A percentile compares a stretch with the other conserved stretches of the same genome.
Conservation (phyloP, 371 early-diverging fungal genomes). For the Syncephalastrum racemosum region DNA sequence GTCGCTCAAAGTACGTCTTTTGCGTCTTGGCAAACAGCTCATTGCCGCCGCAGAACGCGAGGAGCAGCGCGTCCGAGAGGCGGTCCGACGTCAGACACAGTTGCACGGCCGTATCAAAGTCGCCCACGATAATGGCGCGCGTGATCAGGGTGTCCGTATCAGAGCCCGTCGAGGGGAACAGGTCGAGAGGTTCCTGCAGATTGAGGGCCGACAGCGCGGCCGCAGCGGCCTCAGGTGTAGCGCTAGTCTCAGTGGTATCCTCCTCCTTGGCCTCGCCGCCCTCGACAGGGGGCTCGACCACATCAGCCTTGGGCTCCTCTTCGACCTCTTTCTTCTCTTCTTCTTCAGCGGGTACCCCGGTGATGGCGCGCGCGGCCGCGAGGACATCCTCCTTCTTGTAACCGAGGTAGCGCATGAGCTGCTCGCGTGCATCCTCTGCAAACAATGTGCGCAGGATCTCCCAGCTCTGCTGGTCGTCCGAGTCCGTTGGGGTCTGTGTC, state of each 20-base stretch:
- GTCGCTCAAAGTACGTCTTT: constrained; percentile 80
- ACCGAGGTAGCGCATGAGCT: constrained; percentile 83
- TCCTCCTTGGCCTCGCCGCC: background rate
- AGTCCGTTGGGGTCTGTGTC: constrained; percentile 40
- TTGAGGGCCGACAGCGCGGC: constrained; percentile 18
- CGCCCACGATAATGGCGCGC: constrained; percentile 81
- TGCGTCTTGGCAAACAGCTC: constrained; percentile 84
- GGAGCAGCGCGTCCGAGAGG: constrained; percentile 88
- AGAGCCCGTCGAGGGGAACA: constrained; percentile 56
- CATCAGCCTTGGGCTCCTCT: constrained; percentile 7
- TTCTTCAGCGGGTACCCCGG: constrained; percentile 19
- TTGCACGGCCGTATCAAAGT: constrained; percentile 88
- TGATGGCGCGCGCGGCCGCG: constrained; percentile 47
- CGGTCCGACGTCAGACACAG: constrained; percentile 80
- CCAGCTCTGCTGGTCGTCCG: constrained; percentile 76
- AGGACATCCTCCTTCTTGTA: constrained; percentile 71
- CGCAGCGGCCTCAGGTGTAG: constrained; percentile 10
- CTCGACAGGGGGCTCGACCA: constrained; percentile 11
- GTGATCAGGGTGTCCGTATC: constrained; percentile 83
- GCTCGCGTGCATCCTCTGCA: constrained; percentile 76
- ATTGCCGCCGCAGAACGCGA: constrained; percentile 86
- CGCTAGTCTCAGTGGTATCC: constrained; percentile 10
- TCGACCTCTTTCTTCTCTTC: constrained; percentile 19
- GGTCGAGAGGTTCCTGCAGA: constrained; percentile 50
- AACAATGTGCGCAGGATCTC: constrained; percentile 83